Evolutionary conservation across 2,329 filamentous ascomycete species (phyloP).

Genomic region (Aspergillus carbonarius): DNA sequence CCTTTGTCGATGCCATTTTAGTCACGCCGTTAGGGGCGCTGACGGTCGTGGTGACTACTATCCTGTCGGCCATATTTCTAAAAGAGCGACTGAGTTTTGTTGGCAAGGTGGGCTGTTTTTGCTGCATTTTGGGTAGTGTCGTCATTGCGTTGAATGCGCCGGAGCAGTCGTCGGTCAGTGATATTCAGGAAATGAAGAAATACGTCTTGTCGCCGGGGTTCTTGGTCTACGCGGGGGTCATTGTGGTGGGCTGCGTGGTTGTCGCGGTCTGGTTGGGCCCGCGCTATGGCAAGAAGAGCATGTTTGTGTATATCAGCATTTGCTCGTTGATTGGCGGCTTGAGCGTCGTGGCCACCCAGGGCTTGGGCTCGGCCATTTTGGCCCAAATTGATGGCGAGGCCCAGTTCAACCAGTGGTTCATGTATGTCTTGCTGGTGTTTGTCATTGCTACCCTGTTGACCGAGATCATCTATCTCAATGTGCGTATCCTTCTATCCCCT

Average conservation of each 20-base stretch:
- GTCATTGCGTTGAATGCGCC: conserved; percentile 95
- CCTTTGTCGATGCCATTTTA: conserved; percentile 93
- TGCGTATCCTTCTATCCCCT: conserved; percentile 52
- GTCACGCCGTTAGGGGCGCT: conserved; percentile 90
- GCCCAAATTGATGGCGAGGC: conserved; percentile 76
- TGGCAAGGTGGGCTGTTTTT: conserved; percentile 92
- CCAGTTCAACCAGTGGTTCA: conserved; percentile 97
- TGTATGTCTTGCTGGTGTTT: conserved; percentile 89
- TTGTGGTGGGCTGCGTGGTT: conserved; percentile 70
- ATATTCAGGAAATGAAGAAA: conserved; percentile 88
- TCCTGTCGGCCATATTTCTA: conserved; percentile 89
- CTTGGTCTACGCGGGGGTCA: conserved; percentile 76
- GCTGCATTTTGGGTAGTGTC: conserved; percentile 89
- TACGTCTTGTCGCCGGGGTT: conserved; percentile 87
- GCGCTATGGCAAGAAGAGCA: conserved; percentile 90
- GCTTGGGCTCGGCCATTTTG: conserved; percentile 85
- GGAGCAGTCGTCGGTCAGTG: conserved; percentile 74
- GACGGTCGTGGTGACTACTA: conserved; percentile 86
- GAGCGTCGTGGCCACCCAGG: conserved; percentile 93
- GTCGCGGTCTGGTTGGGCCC: conserved; percentile 80
- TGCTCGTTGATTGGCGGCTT: conserved; percentile 93
- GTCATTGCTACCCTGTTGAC: conserved; percentile 85
- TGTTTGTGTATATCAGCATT: conserved; percentile 96
- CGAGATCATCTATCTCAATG: conserved; percentile 94
- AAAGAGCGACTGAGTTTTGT: conserved; percentile 95